phyloP scores from a whole-genome alignment of 2,329 filamentous ascomycete genomes.

The Juglanconis sp. region DNA sequence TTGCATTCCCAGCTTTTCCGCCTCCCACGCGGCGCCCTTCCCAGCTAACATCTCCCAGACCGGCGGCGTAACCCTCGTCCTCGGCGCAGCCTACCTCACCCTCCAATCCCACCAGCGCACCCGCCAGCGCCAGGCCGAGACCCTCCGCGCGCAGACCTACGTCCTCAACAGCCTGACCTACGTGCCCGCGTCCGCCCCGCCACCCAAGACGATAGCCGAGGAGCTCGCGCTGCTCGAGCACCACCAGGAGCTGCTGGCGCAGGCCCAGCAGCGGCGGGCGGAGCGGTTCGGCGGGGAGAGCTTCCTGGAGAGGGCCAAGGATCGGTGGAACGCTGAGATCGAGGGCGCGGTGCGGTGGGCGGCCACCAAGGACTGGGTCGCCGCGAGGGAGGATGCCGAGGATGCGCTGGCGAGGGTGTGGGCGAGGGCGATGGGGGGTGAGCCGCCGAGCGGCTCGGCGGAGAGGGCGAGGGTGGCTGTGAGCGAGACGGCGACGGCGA shows the following conservation, averaged over 20 bases:
- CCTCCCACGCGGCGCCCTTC: neutral
- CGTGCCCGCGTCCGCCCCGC: slow-evolving; percentile 39
- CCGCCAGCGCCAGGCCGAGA: slow-evolving; percentile 55
- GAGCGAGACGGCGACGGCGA: slow-evolving; percentile 17
- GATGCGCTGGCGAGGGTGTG: slow-evolving; percentile 43
- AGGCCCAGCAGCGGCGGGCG: slow-evolving; percentile 5
- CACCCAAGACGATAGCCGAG: slow-evolving; percentile 32
- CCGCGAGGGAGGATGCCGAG: slow-evolving; percentile 58
- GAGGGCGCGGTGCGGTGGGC: slow-evolving; percentile 63
- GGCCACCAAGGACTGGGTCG: slow-evolving; percentile 64
- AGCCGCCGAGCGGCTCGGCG: slow-evolving; percentile 32
- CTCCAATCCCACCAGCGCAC: slow-evolving; percentile 67
- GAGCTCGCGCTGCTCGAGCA: slow-evolving; percentile 18
- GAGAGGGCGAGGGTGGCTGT: slow-evolving; percentile 22
- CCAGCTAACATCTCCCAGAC: slow-evolving; percentile 45
- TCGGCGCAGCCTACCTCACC: slow-evolving; percentile 69
- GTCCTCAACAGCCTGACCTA: slow-evolving; percentile 52
- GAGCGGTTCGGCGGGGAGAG: slow-evolving; percentile 35
- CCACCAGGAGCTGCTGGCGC: slow-evolving; percentile 17
- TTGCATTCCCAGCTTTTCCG: neutral
- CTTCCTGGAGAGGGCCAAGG: slow-evolving; percentile 67
- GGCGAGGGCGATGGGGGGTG: slow-evolving; percentile 34
- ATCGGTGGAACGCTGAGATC: slow-evolving; percentile 74
- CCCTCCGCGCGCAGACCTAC: slow-evolving; percentile 55
- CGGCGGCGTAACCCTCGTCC: slow-evolving; percentile 72